Conservation (phyloP, 495 filamentous ascomycete species). For the Melanomma pulvis-pyrius region DNA sequence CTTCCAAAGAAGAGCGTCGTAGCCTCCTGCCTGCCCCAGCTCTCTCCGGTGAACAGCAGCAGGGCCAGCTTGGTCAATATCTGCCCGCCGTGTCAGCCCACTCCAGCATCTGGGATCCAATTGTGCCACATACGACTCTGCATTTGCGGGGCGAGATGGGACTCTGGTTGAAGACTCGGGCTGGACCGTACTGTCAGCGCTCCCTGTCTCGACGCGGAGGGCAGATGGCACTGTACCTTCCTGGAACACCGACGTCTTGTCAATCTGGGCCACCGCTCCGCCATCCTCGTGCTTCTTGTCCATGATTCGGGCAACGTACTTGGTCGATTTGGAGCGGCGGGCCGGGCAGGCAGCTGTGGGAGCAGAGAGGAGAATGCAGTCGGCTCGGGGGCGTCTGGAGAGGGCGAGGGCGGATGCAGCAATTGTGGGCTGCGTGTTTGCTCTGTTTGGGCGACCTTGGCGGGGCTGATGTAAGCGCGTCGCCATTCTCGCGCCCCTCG, state of each 20-base stretch:
- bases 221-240: constrained; percentile 66
- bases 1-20: constrained; percentile 97
- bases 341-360: background rate
- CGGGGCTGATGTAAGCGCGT: background rate
- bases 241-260: constrained; percentile 98
- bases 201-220: background rate
- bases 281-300: constrained; percentile 37
- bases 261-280: constrained; percentile 53
- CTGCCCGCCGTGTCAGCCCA: constrained; percentile 8
- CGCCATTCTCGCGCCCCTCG: no score
- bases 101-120: background rate
- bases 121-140: constrained; percentile 29
- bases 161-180: constrained; percentile 95
- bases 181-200: constrained; percentile 52
- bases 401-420: constrained; percentile 21
- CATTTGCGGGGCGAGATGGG: constrained; percentile 66
- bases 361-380: background rate
- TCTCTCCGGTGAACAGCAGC: constrained; percentile 94
- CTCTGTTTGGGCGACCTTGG: constrained; percentile 17
- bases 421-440: constrained; percentile 35
- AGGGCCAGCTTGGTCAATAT: constrained; percentile 91
- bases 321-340: background rate
- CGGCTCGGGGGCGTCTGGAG: background rate
- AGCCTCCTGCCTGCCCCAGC: constrained; percentile 94
- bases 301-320: constrained; percentile 13